phyloP scores from a whole-genome alignment of 306 rosid species.

The Cucurbita ficifolia region DNA sequence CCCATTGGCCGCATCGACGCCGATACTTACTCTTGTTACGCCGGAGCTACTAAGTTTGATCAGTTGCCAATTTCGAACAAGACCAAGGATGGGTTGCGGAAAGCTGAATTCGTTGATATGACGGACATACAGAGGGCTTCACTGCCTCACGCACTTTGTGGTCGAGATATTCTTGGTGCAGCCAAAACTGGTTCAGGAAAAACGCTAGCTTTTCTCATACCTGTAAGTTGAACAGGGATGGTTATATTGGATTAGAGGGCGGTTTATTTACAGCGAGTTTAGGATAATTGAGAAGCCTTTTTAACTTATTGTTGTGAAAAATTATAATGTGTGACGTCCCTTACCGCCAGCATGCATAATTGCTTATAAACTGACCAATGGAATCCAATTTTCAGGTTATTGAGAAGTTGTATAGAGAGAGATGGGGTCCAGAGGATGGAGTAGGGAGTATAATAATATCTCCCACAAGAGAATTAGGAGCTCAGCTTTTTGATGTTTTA shows the following conservation, averaged over 20 bases:
- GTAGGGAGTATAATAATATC: conserved; percentile 84
- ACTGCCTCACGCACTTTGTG: conserved; percentile 72
- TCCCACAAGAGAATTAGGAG: conserved; percentile 81
- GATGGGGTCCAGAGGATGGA: conserved; percentile 70
- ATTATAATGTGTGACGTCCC: neutral
- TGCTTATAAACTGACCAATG: neutral
- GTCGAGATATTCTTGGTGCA: conserved; percentile 81
- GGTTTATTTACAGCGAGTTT: neutral
- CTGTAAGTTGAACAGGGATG: conserved; percentile 27
- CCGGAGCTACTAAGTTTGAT: conserved; percentile 38
- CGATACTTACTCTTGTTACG: conserved; percentile 39
- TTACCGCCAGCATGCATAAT: neutral
- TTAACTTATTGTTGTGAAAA: neutral
- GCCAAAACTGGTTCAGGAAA: conserved; percentile 93
- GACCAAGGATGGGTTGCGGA: conserved; percentile 24
- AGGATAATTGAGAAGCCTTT: neutral
- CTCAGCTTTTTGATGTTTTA: conserved; percentile 62
- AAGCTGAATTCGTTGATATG: conserved; percentile 34
- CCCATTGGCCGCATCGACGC: conserved; percentile 28
- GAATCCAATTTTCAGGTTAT: conserved; percentile 34
- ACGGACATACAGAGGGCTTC: conserved; percentile 80
- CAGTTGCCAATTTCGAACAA: conserved; percentile 50
- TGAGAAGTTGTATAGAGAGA: conserved; percentile 69
- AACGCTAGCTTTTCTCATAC: conserved; percentile 76
- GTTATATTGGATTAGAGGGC: neutral